Evolutionary conservation across 805 yeast genomes (phyloP).

Genomic region (Metschnikowia matae): DNA sequence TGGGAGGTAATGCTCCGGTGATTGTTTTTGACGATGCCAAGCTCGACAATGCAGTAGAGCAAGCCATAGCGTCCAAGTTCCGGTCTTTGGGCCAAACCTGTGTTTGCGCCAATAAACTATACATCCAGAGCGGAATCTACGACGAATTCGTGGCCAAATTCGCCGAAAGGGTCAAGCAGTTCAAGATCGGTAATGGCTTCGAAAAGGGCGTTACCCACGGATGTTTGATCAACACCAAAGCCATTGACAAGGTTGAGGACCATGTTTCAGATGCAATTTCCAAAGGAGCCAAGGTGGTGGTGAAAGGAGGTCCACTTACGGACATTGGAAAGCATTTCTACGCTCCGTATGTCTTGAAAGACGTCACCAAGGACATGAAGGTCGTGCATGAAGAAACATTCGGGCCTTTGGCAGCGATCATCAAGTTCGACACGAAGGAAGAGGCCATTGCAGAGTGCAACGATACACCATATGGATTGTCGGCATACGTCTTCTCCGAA

Average conservation of each 20-base stretch:
- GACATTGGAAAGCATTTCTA: slow-evolving; percentile 49
- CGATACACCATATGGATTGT: slow-evolving; percentile 53
- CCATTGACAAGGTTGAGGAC: slow-evolving; percentile 50
- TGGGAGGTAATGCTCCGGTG: slow-evolving; percentile 82
- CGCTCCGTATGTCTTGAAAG: slow-evolving; percentile 50
- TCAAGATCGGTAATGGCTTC: slow-evolving; percentile 54
- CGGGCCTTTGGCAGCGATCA: slow-evolving; percentile 60
- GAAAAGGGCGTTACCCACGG: slow-evolving; percentile 51
- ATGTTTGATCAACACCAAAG: slow-evolving; percentile 48
- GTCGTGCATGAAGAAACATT: slow-evolving; percentile 58
- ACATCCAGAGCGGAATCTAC: slow-evolving; percentile 60
- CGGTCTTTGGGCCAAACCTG: slow-evolving; percentile 81
- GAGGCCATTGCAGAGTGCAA: slow-evolving; percentile 54
- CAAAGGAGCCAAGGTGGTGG: slow-evolving; percentile 50
- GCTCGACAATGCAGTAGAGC: slow-evolving; percentile 61
- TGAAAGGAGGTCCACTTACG: slow-evolving; percentile 50
- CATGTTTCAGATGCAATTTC: slow-evolving; percentile 52
- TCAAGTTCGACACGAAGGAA: slow-evolving; percentile 50
- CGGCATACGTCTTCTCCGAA: slow-evolving; percentile 55
- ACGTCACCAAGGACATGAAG: slow-evolving; percentile 48
- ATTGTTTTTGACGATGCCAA: slow-evolving; percentile 73
- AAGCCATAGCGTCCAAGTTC: slow-evolving; percentile 62
- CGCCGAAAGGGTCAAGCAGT: slow-evolving; percentile 38
- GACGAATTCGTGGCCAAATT: slow-evolving; percentile 55
- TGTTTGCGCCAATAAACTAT: slow-evolving; percentile 72